These are phyloP conservation scores for Aspergillus udagawae DNA, from an alignment of 2,329 filamentous ascomycete genomes.

Conservation along the genomic window DNA sequence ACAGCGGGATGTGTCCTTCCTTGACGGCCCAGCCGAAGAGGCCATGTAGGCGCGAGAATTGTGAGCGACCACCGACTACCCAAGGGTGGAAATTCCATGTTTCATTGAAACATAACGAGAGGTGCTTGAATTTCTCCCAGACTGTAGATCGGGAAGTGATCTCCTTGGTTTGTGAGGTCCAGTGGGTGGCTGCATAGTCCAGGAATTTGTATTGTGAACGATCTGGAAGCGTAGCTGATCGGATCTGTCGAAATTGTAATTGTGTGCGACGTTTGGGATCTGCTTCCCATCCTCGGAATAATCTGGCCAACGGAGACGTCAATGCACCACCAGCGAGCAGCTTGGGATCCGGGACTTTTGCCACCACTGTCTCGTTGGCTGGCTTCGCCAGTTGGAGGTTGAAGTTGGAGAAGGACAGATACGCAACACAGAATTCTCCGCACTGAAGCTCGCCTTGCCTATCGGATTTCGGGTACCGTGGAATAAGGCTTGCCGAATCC, in stretches of 20 bases:
- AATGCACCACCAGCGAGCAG: not conserved
- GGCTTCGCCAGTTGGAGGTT: slow-evolving; percentile 8
- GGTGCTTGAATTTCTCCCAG: slow-evolving; percentile 14
- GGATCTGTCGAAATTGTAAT: slow-evolving; percentile 3
- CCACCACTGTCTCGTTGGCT: not conserved
- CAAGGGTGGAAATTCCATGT: slow-evolving; percentile 22
- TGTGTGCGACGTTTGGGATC: not conserved
- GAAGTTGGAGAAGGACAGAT: slow-evolving; percentile 20
- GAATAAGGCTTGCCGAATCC: not conserved
- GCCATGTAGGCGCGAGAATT: slow-evolving; percentile 13
- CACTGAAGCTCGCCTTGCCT: slow-evolving; percentile 11
- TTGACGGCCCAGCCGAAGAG: slow-evolving; percentile 20
- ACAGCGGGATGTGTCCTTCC: slow-evolving; percentile 15
- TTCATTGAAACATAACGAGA: slow-evolving; percentile 15
- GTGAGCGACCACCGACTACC: slow-evolving; percentile 14
- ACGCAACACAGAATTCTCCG: slow-evolving; percentile 19
- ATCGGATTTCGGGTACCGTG: slow-evolving; percentile 2
- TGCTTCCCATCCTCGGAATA: not conserved
- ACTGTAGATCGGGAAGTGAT: slow-evolving; percentile 4
- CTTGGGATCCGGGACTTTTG: not conserved
- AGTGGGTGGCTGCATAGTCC: slow-evolving; percentile 12
- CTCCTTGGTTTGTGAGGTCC: slow-evolving; percentile 14
- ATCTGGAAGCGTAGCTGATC: slow-evolving; percentile 3
- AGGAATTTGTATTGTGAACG: slow-evolving; percentile 14
- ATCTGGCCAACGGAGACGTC: not conserved